A percentile compares a stretch with the other conserved stretches of the same genome.
phyloP scores from a whole-genome alignment of 2,329 filamentous ascomycete species.

The Diplodia sapinea region DNA sequence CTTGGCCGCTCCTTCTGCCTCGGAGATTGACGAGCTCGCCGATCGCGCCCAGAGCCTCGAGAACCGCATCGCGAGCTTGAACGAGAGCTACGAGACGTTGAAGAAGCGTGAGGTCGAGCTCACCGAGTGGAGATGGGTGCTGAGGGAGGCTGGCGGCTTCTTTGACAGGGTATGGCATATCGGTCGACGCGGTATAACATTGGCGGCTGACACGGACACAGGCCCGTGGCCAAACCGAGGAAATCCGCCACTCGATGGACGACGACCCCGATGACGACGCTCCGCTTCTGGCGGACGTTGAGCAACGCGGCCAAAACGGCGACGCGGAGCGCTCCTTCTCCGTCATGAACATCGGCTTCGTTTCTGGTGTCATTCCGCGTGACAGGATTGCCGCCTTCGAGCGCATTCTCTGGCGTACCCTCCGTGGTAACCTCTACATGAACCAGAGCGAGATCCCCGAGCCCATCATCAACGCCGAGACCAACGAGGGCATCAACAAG shows the following conservation, averaged over 20 bases:
- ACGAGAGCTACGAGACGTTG: conserved; percentile 97
- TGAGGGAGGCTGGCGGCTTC: conserved; percentile 94
- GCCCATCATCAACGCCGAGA: conserved; percentile 86
- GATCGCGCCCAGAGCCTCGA: conserved; percentile 93
- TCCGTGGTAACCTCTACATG: conserved; percentile 99
- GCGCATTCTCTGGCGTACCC: conserved; percentile 94
- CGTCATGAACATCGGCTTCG: conserved; percentile 98
- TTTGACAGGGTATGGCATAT: conserved; percentile 71
- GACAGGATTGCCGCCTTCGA: conserved; percentile 95
- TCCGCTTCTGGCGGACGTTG: conserved; percentile 88
- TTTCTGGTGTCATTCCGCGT: conserved; percentile 91
- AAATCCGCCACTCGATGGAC: conserved; percentile 88
- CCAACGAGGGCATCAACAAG: conserved; percentile 91
- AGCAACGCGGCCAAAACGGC: conserved; percentile 76
- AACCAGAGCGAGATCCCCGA: conserved; percentile 99
- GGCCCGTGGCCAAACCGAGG: conserved; percentile 94
- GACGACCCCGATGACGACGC: conserved; percentile 86
- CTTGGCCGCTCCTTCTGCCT: conserved; percentile 84
- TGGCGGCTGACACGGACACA: conserved; percentile 37
- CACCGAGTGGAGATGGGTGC: conserved; percentile 97
- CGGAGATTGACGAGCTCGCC: conserved; percentile 94
- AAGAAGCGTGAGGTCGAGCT: conserved; percentile 98
- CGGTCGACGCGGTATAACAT: too few species aligned
- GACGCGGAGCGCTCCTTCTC: conserved; percentile 84
- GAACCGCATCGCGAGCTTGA: conserved; percentile 86